A percentile compares a stretch with the other conserved stretches of the same genome.
Conservation (phyloP, 169 alveolate genomes). For the Eimeria necatrix region DNA sequence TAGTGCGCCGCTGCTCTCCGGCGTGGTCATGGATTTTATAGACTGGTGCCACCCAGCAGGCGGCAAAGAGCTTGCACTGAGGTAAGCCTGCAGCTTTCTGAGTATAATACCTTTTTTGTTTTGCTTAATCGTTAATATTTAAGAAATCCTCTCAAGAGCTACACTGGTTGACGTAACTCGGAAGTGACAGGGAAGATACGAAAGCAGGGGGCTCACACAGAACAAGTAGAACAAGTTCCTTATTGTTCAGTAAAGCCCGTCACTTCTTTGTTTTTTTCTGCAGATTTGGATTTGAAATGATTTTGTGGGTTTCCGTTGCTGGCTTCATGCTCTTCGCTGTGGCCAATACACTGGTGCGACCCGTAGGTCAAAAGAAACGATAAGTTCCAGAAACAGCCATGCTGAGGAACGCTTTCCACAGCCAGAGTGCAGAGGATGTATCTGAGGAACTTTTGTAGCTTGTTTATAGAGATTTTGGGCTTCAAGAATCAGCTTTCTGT, state of each 20-base stretch:
- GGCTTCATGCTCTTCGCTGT: conserved; percentile 84
- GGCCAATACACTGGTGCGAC: conserved; percentile 85
- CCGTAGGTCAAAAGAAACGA: background rate
- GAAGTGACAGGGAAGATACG: background rate
- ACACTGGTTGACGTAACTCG: too few relatives aligned
- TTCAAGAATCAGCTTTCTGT: background rate
- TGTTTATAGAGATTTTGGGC: background rate
- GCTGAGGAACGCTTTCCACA: background rate
- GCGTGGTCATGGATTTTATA: conserved; percentile 86
- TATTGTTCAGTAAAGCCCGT: background rate
- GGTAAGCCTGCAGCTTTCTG: conserved; percentile 17
- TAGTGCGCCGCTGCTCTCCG: conserved; percentile 87
- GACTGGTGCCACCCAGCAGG: conserved; percentile 82
- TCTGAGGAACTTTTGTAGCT: too few relatives aligned
- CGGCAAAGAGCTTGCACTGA: conserved; percentile 80
- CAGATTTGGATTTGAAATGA: conserved; percentile 86
- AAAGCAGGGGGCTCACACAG: background rate
- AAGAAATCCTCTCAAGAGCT: too few relatives aligned
- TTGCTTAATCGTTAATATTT: background rate
- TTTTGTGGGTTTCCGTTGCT: conserved; percentile 82
- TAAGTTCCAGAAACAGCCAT: background rate
- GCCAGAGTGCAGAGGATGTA: too few relatives aligned
- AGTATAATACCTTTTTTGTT: background rate
- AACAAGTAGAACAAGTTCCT: background rate
- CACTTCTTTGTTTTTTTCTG: conserved; percentile 42